These are phyloP conservation scores for Ascochyta fabae DNA, from an alignment of 2,329 filamentous ascomycete species.

Conservation along the genomic window DNA sequence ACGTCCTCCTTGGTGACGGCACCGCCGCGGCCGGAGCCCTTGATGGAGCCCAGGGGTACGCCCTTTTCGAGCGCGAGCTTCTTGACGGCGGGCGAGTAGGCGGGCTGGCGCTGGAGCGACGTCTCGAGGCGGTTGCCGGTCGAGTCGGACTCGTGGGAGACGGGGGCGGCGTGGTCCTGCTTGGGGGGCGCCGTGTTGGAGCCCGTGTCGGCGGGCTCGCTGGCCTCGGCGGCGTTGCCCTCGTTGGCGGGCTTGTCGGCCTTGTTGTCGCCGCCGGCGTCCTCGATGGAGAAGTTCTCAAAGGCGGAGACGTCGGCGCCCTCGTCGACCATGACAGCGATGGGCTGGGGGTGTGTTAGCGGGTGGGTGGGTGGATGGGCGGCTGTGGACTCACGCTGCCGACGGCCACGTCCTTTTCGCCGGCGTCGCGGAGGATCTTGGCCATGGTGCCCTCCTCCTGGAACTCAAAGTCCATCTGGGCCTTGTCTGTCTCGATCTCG, in stretches of 20 bases:
- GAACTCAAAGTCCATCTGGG: slow-evolving; percentile 99
- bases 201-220: slow-evolving; percentile 64
- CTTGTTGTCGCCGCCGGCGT: slow-evolving; percentile 85
- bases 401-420: slow-evolving; percentile 91
- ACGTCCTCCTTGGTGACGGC: slow-evolving; percentile 91
- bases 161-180: slow-evolving; percentile 57
- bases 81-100: slow-evolving; percentile 75
- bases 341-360: slow-evolving; percentile 69
- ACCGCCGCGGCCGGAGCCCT: slow-evolving; percentile 85
- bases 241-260: slow-evolving; percentile 70
- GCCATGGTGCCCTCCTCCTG: slow-evolving; percentile 97
- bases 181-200: slow-evolving; percentile 64
- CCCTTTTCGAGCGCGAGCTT: slow-evolving; percentile 85
- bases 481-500: slow-evolving; percentile 99
- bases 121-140: slow-evolving; percentile 81
- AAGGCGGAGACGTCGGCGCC: slow-evolving; percentile 86
- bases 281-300: slow-evolving; percentile 83
- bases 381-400: slow-evolving; percentile 72
- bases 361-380: too few species aligned
- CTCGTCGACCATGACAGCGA: slow-evolving; percentile 93
- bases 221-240: slow-evolving; percentile 62
- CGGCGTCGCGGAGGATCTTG: slow-evolving; percentile 90
- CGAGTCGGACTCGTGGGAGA: slow-evolving; percentile 73
- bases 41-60: slow-evolving; percentile 76
- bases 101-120: slow-evolving; percentile 80